These are phyloP conservation scores for Cryphonectria naterciae DNA, from an alignment of 2,329 filamentous ascomycete genomes.

Conservation along the genomic window DNA sequence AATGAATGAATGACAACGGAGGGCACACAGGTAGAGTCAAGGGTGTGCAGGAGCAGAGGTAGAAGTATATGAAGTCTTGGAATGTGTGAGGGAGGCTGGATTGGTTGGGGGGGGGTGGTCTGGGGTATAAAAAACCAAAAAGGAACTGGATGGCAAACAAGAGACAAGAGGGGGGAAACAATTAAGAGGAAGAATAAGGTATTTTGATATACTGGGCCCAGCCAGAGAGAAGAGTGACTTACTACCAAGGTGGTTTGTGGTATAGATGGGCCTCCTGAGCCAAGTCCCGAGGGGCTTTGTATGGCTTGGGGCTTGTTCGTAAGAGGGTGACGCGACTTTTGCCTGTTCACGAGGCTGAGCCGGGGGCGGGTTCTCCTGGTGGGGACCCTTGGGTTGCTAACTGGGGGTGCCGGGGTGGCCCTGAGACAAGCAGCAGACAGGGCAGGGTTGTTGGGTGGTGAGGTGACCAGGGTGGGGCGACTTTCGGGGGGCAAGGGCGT, in stretches of 20 bases:
- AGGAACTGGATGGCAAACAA: neutral
- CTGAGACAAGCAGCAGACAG: conserved; percentile 16
- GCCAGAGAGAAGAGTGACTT: conserved; percentile 7
- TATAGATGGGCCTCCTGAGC: conserved; percentile 30
- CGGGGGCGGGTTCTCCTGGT: conserved; percentile 16
- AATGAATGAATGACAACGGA: conserved; percentile 19
- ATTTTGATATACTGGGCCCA: neutral
- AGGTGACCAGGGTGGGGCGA: neutral
- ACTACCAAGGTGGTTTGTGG: conserved; percentile 9
- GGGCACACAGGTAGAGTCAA: conserved; percentile 9
- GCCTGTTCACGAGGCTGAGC: conserved; percentile 30
- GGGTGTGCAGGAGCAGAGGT: conserved; percentile 22
- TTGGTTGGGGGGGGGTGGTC: neutral
- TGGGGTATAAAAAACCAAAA: neutral
- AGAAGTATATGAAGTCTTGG: conserved; percentile 26
- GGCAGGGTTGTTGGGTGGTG: conserved; percentile 13
- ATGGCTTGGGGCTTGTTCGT: conserved; percentile 29
- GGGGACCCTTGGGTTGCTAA: conserved; percentile 17
- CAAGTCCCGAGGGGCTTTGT: conserved; percentile 22
- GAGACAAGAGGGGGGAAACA: neutral
- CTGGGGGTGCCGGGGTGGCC: conserved; percentile 6
- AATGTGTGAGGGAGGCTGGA: conserved; percentile 10
- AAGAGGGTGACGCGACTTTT: conserved; percentile 29
- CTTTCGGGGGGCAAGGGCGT: neutral
- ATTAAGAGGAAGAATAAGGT: neutral